phyloP scores from a whole-genome alignment of 345 rosid genomes.

The Camelina neglecta region DNA sequence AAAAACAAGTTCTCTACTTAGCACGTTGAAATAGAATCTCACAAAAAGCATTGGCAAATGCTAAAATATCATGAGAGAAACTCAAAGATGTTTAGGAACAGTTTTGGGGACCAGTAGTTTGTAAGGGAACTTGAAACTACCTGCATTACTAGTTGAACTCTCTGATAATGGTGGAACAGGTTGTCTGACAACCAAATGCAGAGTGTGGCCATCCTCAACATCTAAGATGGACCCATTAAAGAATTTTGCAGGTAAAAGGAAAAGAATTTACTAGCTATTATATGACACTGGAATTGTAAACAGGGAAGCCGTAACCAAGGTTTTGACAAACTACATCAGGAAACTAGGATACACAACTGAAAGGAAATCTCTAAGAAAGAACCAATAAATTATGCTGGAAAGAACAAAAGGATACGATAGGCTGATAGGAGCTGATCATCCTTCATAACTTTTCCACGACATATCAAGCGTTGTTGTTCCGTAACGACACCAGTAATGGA shows the following conservation, averaged over 20 bases:
- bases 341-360: slow-evolving; percentile 13
- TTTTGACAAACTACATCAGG: slow-evolving; percentile 15
- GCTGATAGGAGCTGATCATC: slow-evolving; percentile 71
- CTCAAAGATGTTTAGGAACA: not conserved
- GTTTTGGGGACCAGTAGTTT: not conserved
- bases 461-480: slow-evolving; percentile 64
- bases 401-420: slow-evolving; percentile 59
- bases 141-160: slow-evolving; percentile 52
- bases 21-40: slow-evolving; percentile 21
- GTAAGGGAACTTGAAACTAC: slow-evolving; percentile 39
- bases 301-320: not conserved
- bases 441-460: slow-evolving; percentile 63
- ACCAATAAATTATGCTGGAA: not conserved
- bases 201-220: slow-evolving; percentile 70
- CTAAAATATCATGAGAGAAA: not conserved
- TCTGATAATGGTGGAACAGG: slow-evolving; percentile 52
- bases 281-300: not conserved
- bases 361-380: slow-evolving; percentile 8
- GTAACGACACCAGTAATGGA: slow-evolving; percentile 60
- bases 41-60: not conserved
- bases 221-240: slow-evolving; percentile 47
- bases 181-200: slow-evolving; percentile 66
- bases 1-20: slow-evolving; percentile 28
- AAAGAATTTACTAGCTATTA: not conserved
- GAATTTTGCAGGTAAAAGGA: slow-evolving; percentile 7